Base-by-base conservation (phyloP, 2,329 filamentous ascomycete genomes). In the Verticillium nubilum region DNA sequence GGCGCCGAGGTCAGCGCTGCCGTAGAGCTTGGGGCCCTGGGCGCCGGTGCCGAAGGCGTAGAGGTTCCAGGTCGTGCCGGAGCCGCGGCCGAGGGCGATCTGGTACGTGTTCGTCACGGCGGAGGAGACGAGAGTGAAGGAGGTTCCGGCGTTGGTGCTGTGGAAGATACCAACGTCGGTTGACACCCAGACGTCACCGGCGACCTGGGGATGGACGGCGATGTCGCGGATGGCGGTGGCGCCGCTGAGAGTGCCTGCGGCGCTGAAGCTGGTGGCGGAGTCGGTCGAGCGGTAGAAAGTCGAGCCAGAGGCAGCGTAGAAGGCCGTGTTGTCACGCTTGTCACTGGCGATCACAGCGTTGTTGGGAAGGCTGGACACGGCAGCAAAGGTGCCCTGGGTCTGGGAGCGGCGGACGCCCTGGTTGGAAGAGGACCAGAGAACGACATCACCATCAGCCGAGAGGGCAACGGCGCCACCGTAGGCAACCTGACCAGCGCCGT, bases 161-260 rank as follows among this genome's bases (percentile, higher is more conserved):
- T 78, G 78, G 72, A 81, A 85, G 54, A 86, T 69, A 5, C 84
- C 84, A 0, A 66, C 70, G 58, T 84, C 75, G 0, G 83, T 85
- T 1, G 82, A 83, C 1, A 82, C 82, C 70, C 79, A 84, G 54
- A 90, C 78, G 54, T 86, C 82, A 13, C 88, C 86, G 0, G 84
- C 82, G 19, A 31, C 7, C 76, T 74, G 5, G 79, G 86, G 85
- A 62, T 87, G 78, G 1, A 76, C 77, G 17, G 81, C 82, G 10
- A 89, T 77, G 33, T 80, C 78, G 42, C 85, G 85, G 59, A 88
- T 73, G 19, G 73, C 68, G 2, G 70, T 75, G 3, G 73, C 76
- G n/a, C 72, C 71, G 3, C 68, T 72, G 0, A 82, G 67, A 0
- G 72, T 64, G 0, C 73, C 70, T 1, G 61, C 69, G 2, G 72